These are phyloP conservation scores for Heritiera littoralis DNA, from an alignment of 345 rosid genomes.

Conservation along the genomic window DNA sequence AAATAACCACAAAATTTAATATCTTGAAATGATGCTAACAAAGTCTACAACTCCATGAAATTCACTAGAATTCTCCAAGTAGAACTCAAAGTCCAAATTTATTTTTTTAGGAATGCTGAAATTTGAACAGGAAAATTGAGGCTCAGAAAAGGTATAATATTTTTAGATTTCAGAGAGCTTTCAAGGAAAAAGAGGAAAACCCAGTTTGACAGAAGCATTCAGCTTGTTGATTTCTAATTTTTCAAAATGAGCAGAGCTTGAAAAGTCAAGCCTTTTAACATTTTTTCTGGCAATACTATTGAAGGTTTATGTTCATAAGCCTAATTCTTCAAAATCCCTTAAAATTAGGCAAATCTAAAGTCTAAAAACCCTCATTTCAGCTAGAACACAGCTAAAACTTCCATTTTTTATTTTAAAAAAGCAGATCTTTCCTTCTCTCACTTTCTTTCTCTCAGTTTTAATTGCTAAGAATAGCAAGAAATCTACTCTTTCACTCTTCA, in stretches of 20 bases:
- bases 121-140: too few relatives aligned
- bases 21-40: neutral
- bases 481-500: neutral
- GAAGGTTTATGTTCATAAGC: neutral
- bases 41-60: neutral
- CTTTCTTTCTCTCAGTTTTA: neutral
- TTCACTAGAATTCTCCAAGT: neutral
- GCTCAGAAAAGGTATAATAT: neutral
- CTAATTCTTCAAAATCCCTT: slow-evolving; percentile 3
- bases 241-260: neutral
- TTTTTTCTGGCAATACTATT: neutral
- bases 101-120: too few relatives aligned
- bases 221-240: neutral
- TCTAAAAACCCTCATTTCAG: slow-evolving; percentile 12
- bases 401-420: neutral
- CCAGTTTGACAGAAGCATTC: neutral
- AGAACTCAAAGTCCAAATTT: neutral
- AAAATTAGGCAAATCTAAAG: neutral
- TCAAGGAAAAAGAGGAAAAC: neutral
- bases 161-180: too few relatives aligned
- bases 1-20: neutral
- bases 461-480: neutral
- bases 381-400: slow-evolving; percentile 8
- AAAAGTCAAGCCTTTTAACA: neutral
- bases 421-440: slow-evolving; percentile 8